These are phyloP conservation scores for Quercus variabilis DNA, from an alignment of 306 rosid genomes.

Conservation along the genomic window DNA sequence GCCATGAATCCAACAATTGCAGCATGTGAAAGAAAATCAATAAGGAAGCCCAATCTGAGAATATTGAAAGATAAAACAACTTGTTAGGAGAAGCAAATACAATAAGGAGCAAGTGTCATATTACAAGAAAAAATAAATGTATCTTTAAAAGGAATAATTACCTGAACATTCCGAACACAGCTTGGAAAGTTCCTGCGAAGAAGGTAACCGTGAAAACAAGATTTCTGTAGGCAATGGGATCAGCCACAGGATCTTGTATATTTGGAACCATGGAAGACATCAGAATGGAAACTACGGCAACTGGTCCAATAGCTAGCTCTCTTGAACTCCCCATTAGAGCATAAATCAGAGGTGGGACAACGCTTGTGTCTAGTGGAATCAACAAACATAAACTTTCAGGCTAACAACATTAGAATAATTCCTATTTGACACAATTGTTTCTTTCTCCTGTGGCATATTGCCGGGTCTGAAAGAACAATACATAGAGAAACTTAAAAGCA, in stretches of 20 bases:
- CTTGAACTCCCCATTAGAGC: conserved; percentile 92
- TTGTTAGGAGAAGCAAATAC: background rate
- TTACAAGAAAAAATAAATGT: background rate
- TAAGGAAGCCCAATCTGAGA: conserved; percentile 81
- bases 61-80: background rate
- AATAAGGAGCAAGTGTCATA: background rate
- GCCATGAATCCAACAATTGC: conserved; percentile 97
- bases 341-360: conserved; percentile 85
- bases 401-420: background rate
- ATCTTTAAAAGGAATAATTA: background rate
- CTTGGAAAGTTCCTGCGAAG: conserved; percentile 87
- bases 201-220: conserved; percentile 71
- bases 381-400: background rate
- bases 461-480: background rate
- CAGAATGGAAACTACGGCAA: conserved; percentile 85
- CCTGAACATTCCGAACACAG: conserved; percentile 74
- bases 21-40: conserved; percentile 93
- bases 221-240: conserved; percentile 62
- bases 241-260: conserved; percentile 61
- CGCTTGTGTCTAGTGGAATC: conserved; percentile 66
- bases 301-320: conserved; percentile 95
- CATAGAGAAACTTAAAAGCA: background rate
- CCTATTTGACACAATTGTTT: background rate
- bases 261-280: conserved; percentile 54
- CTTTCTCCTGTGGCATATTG: background rate